A percentile compares a stretch with the other conserved stretches of the same genome.
phyloP scores from a whole-genome alignment of 2,329 filamentous ascomycete genomes.

The Diaporthe eres region DNA sequence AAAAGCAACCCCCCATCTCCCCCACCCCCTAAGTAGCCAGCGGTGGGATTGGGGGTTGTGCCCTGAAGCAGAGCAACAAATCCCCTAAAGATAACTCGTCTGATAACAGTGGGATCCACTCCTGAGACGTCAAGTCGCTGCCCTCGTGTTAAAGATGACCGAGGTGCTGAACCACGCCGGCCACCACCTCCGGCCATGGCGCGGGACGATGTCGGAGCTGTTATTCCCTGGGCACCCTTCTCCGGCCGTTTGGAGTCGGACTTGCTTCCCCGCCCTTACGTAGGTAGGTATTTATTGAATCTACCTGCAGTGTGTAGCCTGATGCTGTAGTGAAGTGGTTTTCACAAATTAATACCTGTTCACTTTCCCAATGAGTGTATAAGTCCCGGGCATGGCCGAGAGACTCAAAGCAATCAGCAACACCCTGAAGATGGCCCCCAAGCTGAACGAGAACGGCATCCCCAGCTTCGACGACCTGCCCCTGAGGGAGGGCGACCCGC shows the following conservation, averaged over 20 bases:
- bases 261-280: conserved; percentile 18
- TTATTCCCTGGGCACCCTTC: not conserved
- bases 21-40: not conserved
- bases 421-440: conserved; percentile 41
- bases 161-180: conserved; percentile 14
- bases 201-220: conserved; percentile 32
- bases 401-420: conserved; percentile 30
- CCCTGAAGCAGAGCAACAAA: not conserved
- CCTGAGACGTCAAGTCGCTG: not conserved
- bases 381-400: not conserved
- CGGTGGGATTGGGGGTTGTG: not conserved
- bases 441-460: conserved; percentile 58
- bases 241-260: conserved; percentile 13
- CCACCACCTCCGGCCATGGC: conserved; percentile 7
- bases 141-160: conserved; percentile 21
- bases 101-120: conserved; percentile 11
- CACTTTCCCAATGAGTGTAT: not conserved
- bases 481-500: conserved; percentile 61
- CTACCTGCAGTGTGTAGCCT: not conserved
- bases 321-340: not conserved
- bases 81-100: not conserved
- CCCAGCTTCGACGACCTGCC: conserved; percentile 64
- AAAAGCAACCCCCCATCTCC: not conserved
- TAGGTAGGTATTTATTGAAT: not conserved
- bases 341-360: not conserved